Evolutionary conservation across 2,329 filamentous ascomycete species (phyloP), one percentile per base, ranked within the genome.

Genomic region (Gaeumannomyces sp.): DNA sequence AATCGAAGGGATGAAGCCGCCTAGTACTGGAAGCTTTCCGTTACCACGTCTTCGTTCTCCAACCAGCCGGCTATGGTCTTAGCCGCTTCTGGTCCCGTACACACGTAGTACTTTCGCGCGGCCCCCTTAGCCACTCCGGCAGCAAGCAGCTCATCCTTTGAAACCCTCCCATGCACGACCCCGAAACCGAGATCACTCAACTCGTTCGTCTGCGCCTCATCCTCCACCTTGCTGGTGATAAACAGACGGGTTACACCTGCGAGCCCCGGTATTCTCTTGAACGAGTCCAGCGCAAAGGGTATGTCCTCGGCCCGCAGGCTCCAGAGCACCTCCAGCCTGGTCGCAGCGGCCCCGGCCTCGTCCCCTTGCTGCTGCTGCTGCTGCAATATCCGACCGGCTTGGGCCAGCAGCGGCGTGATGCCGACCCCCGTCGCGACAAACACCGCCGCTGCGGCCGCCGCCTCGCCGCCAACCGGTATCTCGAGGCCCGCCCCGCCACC

Each of bases 361-460:
- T 8, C 7, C 77, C 67, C 65, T 79, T 74, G 1, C 29, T 13
- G 14, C 59, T 25, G 19, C 29, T 13, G 14, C 59, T 22, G 19
- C 63, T 31, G 59, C 28, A 92, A 72, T 7, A 82, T 75, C 0
- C 76, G 78, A 0, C 72, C 71, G n/a, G 87, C 80, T 69, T 92
- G 89, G 0, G 87, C 86, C n/a, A 96, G 78, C 4, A 95, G 70
- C 1, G 92, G 92, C 33, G 92, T 96, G 67, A 96, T 91, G 0
- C 92, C 92, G 8, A 96, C 90, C 3, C 92, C 92, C 0, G 85
- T 91, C 7, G 91, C 91, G 4, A 96, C 75, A 68, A 93, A 95
- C 1, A 86, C 76, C 1, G 77, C 75, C 45, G 77, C 68, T 27
- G 85, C 76, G 2, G 76, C 35, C 35, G 35, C 75, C 35, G 76